Conservation (phyloP, 305 asterid species). For the Coffea humblotiana region DNA sequence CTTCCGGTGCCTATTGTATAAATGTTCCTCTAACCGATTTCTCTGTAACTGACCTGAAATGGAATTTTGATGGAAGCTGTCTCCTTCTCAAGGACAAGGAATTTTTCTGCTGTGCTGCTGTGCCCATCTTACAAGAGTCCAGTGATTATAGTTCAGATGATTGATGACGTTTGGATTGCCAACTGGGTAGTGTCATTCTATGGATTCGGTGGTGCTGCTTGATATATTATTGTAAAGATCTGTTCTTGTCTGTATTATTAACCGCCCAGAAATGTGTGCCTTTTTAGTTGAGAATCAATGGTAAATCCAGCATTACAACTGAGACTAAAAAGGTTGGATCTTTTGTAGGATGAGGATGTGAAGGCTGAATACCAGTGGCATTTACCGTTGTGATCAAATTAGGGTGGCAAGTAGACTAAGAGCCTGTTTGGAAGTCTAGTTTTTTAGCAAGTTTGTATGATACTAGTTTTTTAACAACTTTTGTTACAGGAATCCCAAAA, state of each 20-base stretch:
- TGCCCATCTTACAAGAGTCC: conserved; percentile 77
- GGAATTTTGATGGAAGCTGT: conserved; percentile 89
- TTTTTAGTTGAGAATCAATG: not conserved
- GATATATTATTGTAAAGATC: not conserved
- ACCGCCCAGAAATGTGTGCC: not conserved
- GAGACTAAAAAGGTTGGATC: not conserved
- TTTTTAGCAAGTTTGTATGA: too few species aligned
- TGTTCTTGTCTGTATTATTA: not conserved
- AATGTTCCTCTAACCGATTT: conserved; percentile 73
- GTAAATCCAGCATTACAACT: not conserved
- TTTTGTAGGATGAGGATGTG: not conserved
- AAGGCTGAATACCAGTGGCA: not conserved
- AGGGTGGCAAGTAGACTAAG: not conserved
- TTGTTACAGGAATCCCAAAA: too few species aligned
- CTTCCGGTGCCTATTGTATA: conserved; percentile 85
- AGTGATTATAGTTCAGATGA: conserved; percentile 92
- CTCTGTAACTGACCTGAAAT: conserved; percentile 69
- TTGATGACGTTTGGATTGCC: conserved; percentile 23
- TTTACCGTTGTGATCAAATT: not conserved
- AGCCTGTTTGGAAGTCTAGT: too few species aligned
- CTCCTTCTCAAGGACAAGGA: conserved; percentile 90
- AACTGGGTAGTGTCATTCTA: not conserved
- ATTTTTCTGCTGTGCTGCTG: conserved; percentile 81
- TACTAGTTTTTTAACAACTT: too few species aligned
- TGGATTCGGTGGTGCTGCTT: not conserved